Evolutionary conservation across 2,329 filamentous ascomycete genomes (phyloP), one percentile per base, ranked within the genome.

Genomic region (Thielaviopsis musarum): DNA sequence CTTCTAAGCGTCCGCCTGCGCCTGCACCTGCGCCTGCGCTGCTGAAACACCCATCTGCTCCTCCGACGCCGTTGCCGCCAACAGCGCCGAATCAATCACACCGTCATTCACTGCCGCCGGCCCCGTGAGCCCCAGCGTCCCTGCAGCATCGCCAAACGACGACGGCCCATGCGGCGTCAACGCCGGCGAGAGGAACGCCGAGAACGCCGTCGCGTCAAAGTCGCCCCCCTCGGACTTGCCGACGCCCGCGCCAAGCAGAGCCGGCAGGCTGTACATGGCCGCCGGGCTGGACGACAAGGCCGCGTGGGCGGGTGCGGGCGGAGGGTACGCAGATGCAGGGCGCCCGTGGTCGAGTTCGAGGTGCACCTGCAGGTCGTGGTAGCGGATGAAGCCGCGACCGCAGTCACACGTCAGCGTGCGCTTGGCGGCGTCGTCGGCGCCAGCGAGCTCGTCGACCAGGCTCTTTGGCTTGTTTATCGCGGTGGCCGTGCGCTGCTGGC

Each of bases 341-440:
- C 38, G 38, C 5, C 38, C 49, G 65, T 69, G 70, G 59, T 66
- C 65, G 28, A 67, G 65, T 51, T 69, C 67, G 2, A 77, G 58
- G 64, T 82, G 79, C 2, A 69, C 63, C 52, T 76, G 69, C 10
- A 80, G 70, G 58, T 81, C 78, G 62, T 74, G 71, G 59, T 76
- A 73, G 34, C 78, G 75, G 48, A 73, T 69, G 63, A 81, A 81
- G 17, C 70, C 72, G 38, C 72, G 68, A 6, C 64, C 59, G 61
- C 79, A 82, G 17, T 73, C 71, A 59, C 79, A 82, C 3, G 66
- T 60, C 4, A 80, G 65, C 2, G 71, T 75, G 52, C 73, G 70
- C 58, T 74, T 74, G 21, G 69, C 69, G 34, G 70, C 70, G 49
- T 69, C 70, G 13, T 70, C 63, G 4, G 71, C 68, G 15, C 75